Base-by-base conservation (phyloP, 768 basidiomycete genomes). In the Chiua virens region DNA sequence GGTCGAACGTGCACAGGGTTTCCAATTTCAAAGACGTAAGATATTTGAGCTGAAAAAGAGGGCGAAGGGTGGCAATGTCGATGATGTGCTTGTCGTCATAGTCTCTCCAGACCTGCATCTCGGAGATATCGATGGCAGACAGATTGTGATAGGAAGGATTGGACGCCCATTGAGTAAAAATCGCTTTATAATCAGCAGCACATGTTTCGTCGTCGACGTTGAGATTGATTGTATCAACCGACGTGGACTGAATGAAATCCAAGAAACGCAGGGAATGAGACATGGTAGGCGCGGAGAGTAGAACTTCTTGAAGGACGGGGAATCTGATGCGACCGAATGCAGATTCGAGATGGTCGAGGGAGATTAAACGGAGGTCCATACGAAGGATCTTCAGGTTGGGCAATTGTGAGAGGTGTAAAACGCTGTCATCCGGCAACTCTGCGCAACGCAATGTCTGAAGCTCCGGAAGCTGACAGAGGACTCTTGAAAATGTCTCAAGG, bases 151-250 rank as follows among this genome's bases (percentile, higher is more conserved):
- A 65, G 3, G 54, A 45, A 0, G 59, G 62, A 28, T 64, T 55
- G 5, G 54, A 44, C 32, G 60, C 62, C 64, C 65, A 66, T 4
- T 41, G 6, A 3, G 57, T 49, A 35, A 65, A 65, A 13, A 67
- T 64, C 41, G 32, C 30, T 7, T 57, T 43, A 37, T 66, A 65
- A 45, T 57, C 59, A 17, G 55, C 47, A 46, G 64, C 64, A 40
- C 59, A 59, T 7, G 62, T 64, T 62, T 65, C 64, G 46, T 65
- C 65, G 45, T 65, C 64, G 45, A 65, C 45, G 25, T 66, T 65
- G 65, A 67, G 62, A 61, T 66, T 65, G 38, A 65, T 65, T 55
- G 65, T 64, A 59, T 64, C 62, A 53, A 65, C 52, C 27, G 59
- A 59, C 42, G 57, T 53, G 28, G 65, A 65, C 38, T 59, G 57